Conservation (phyloP, 495 filamentous ascomycete species). For the Hypomontagnella submonticulosa region DNA sequence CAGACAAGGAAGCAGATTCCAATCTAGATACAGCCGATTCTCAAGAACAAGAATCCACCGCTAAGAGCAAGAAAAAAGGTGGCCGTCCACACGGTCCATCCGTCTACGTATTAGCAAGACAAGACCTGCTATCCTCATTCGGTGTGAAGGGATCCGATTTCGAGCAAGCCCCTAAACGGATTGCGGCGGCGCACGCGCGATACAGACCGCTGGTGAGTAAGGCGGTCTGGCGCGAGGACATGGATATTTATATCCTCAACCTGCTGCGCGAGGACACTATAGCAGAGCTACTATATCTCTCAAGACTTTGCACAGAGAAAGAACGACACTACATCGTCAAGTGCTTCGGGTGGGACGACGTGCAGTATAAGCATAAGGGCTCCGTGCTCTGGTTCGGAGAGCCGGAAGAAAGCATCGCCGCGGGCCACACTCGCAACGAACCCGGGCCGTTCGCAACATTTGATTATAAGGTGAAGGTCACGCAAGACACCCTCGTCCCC, state of each 20-base stretch:
- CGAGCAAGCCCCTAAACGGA: neutral
- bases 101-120: constrained; percentile 35
- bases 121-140: constrained; percentile 36
- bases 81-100: constrained; percentile 15
- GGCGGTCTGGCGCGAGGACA: constrained; percentile 72
- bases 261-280: constrained; percentile 62
- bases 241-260: constrained; percentile 68
- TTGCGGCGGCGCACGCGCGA: constrained; percentile 5
- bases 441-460: constrained; percentile 48
- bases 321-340: constrained; percentile 50
- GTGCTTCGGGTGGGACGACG: constrained; percentile 51
- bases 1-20: constrained; percentile 5
- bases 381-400: constrained; percentile 53
- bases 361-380: constrained; percentile 47
- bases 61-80: neutral
- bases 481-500: constrained; percentile 33
- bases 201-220: constrained; percentile 10
- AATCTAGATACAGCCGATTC: neutral
- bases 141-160: constrained; percentile 5
- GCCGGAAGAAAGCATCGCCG: constrained; percentile 8
- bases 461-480: constrained; percentile 29
- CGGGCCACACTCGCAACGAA: neutral
- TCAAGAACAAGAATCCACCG: neutral
- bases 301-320: constrained; percentile 36
- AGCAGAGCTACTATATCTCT: constrained; percentile 51